phyloP scores from a whole-genome alignment of 495 filamentous ascomycete species.

The Lasiosphaeris hirsuta region DNA sequence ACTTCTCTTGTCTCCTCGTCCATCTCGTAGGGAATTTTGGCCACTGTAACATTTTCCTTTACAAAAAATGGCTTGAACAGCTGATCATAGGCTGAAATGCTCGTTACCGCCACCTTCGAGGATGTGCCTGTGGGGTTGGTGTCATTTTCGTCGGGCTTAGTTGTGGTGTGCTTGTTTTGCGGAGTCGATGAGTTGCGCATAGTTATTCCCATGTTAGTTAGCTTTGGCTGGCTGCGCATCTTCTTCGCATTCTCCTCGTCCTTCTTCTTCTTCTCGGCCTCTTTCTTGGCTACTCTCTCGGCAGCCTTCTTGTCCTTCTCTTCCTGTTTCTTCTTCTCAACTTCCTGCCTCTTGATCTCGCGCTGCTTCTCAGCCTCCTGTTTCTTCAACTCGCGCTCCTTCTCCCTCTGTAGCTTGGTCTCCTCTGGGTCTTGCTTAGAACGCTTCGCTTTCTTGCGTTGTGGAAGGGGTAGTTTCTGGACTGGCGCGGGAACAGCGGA shows the following conservation, averaged over 20 bases:
- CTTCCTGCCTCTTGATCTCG: slow-evolving; percentile 42
- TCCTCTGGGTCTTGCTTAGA: slow-evolving; percentile 48
- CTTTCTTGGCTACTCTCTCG: slow-evolving; percentile 39
- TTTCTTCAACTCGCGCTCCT: slow-evolving; percentile 45
- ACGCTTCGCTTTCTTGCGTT: slow-evolving; percentile 36
- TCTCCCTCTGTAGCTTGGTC: slow-evolving; percentile 51
- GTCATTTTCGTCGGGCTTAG: slow-evolving; percentile 20
- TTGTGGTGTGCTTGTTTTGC: slow-evolving; percentile 28
- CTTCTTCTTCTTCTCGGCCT: slow-evolving; percentile 42
- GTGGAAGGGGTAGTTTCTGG: slow-evolving; percentile 7
- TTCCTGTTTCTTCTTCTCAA: slow-evolving; percentile 36
- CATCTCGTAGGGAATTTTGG: slow-evolving; percentile 46
- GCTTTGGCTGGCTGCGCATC: slow-evolving; percentile 48
- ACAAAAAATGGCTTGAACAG: slow-evolving; percentile 76
- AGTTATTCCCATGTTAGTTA: slow-evolving; percentile 48
- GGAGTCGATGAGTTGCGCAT: slow-evolving; percentile 40
- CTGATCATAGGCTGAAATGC: slow-evolving; percentile 62
- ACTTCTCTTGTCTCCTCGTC: slow-evolving; percentile 54
- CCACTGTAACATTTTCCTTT: slow-evolving; percentile 62
- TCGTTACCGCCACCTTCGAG: slow-evolving; percentile 25
- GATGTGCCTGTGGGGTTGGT: slow-evolving; percentile 14
- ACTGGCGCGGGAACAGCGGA: neutral
- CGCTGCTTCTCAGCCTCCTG: slow-evolving; percentile 47
- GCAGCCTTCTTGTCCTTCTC: slow-evolving; percentile 34
- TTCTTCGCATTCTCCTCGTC: slow-evolving; percentile 52